These are phyloP conservation scores for Neurospora sp. DNA, from an alignment of 495 filamentous ascomycete genomes.

Conservation along the genomic window DNA sequence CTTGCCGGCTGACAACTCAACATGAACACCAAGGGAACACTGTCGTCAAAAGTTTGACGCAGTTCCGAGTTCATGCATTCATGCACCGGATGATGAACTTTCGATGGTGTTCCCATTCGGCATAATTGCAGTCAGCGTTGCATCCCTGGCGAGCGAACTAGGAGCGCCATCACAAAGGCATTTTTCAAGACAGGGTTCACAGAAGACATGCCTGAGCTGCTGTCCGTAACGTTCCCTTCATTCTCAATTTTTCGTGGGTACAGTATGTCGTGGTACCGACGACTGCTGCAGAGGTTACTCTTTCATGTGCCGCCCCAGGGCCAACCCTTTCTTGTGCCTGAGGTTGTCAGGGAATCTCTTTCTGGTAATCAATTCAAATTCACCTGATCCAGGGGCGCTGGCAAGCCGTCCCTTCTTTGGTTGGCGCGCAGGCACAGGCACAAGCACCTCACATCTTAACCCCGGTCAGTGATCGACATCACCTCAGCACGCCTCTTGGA, in stretches of 20 bases:
- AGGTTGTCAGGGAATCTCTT: not conserved
- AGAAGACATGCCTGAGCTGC: not conserved
- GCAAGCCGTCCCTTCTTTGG: not conserved
- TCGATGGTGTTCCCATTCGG: not conserved
- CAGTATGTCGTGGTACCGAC: not conserved
- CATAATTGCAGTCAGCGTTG: not conserved
- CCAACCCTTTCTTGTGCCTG: not conserved
- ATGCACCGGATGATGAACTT: not conserved
- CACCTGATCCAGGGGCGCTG: not conserved
- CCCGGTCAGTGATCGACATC: not conserved
- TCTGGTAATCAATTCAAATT: not conserved
- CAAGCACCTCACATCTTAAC: not conserved
- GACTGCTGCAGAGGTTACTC: not conserved
- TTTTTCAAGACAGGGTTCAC: slow-evolving; percentile 6
- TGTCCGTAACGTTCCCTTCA: not conserved
- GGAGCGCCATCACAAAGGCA: not conserved
- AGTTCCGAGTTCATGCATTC: not conserved
- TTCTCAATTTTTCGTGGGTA: not conserved
- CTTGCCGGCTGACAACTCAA: not conserved
- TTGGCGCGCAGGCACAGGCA: not conserved
- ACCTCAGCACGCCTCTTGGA: not conserved
- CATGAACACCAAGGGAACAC: not conserved
- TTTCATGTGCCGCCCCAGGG: not conserved
- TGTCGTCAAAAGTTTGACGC: not conserved
- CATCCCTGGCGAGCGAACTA: not conserved